Evolutionary conservation across 768 basidiomycete genomes (phyloP), one percentile per base, ranked within the genome.

Genomic region (Pholiota conissans): DNA sequence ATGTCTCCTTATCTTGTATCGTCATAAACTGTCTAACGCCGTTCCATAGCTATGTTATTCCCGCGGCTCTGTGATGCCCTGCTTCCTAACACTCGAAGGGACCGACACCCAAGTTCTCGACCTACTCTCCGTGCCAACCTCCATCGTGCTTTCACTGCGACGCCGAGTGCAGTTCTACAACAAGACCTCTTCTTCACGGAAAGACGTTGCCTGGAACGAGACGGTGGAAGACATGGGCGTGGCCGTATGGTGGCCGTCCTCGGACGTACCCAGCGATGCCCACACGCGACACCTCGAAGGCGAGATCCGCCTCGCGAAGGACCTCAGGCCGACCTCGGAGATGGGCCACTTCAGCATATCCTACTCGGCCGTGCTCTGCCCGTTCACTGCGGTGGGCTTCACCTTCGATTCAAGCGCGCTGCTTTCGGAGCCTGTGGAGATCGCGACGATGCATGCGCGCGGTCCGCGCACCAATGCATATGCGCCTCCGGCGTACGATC

Each of bases 331-430:
- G 18, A 74, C 81, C 16, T 78, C 79, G 39, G 72, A 76, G 50
- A 75, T 83, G 63, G 79, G 76, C 18, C 77, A 78, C 61, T 83
- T 83, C 69, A 78, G 76, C 61, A 76, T 84, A 56, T 77, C 76
- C 55, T 83, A 83, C 64, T 71, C 72, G 40, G 74, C 82, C 46
- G 78, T 76, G 6, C 64, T 84, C 28, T 74, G 69, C 46, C 76
- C 80, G 13, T 83, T 83, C 64, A 65, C 76, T 49, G 70, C 74
- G 2, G 64, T 69, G 5, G 70, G 74, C 35, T 77, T 77, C 57
- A 63, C 69, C 18, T 71, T 79, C 14, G 73, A 76, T 54, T 64
- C 69, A 14, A 65, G 71, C 5, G 68, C 74, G 9, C 71, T 83
- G 18, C 65, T 82, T 37, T 76, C 76, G 16, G 79, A 80, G 63